Base-by-base conservation (phyloP, 2,329 filamentous ascomycete species). In the Aspergillus thermomutatus region DNA sequence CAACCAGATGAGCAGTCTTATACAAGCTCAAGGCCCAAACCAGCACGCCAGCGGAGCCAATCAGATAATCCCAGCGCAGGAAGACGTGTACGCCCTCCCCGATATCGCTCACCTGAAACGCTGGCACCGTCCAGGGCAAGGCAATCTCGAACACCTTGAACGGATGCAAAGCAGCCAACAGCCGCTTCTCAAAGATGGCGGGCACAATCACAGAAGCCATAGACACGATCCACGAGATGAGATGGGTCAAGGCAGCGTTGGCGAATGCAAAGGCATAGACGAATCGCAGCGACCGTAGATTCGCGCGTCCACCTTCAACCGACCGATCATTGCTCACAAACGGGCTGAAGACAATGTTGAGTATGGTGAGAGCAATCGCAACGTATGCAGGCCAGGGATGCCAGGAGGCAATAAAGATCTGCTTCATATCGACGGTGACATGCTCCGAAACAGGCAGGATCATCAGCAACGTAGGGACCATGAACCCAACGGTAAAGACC, bases 311-410 rank as follows among this genome's bases (percentile, higher is more conserved):
- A 58, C 63, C 60, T 48, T 66, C 53, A 26, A 61, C 50, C 3
- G 58, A 60, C 19, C 60, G 50, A 25, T 68, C 67, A 21, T 67
- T 64, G 28, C 62, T 55, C 50, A 64, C 62, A 55, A 68, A 59
- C 7, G 64, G 60, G 11, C 66, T 59, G 21, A 67, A 63, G 52
- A 68, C 4, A 43, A 64, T 45, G 54, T 69, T 66, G 41, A 75
- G 60, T 1, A 68, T 21, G 2, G 64, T 71, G 4, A 77, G 73
- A n/a, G 77, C 60, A 10, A 80, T 51, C 3, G 74, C 73, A 6
- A 80, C 74, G 64, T 75, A 79, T 19, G 80, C 63, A 0, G 81
- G 79, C 68, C 81, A 83, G 3, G 75, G 68, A 60, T 83, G 80
- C 79, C 81, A 83, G 48, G 79, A 60, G 1, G 78, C 78, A 26